Evolutionary conservation across 305 asterid species (phyloP).

Genomic region (Striga hermonthica): DNA sequence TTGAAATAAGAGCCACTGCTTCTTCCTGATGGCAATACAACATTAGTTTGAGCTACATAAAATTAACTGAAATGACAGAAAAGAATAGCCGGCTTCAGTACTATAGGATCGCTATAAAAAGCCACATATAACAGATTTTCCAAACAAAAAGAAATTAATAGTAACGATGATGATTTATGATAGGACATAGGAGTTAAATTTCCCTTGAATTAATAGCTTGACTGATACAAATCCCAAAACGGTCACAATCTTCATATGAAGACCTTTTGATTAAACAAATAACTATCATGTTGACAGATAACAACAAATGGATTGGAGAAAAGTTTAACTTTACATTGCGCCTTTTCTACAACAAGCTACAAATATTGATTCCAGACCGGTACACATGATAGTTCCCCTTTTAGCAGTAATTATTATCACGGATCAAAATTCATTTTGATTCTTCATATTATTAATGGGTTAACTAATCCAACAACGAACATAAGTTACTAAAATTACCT

Average conservation of each 20-base stretch:
- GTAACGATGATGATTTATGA: background rate
- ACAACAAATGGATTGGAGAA: background rate
- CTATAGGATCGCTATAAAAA: background rate
- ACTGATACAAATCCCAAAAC: too few species aligned
- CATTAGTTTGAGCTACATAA: slow-evolving; percentile 15
- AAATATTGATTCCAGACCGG: background rate
- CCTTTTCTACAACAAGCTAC: background rate
- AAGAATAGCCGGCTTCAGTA: slow-evolving; percentile 15
- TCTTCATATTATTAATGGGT: too few species aligned
- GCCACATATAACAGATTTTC: background rate
- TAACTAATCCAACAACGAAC: too few species aligned
- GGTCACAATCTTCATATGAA: too few species aligned
- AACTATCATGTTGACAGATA: too few species aligned
- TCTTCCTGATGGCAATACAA: slow-evolving; percentile 59
- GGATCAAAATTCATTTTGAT: too few species aligned
- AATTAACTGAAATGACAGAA: slow-evolving; percentile 10
- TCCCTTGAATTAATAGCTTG: background rate
- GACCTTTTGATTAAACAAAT: too few species aligned
- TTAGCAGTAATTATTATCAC: too few species aligned
- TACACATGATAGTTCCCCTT: too few species aligned
- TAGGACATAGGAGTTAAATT: background rate
- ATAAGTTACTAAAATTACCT: too few species aligned
- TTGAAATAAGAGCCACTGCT: slow-evolving; percentile 77
- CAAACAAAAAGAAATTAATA: background rate
- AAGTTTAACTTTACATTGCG: background rate